Conservation (phyloP, 2,329 filamentous ascomycete genomes). For the Penicillium corylophilum region DNA sequence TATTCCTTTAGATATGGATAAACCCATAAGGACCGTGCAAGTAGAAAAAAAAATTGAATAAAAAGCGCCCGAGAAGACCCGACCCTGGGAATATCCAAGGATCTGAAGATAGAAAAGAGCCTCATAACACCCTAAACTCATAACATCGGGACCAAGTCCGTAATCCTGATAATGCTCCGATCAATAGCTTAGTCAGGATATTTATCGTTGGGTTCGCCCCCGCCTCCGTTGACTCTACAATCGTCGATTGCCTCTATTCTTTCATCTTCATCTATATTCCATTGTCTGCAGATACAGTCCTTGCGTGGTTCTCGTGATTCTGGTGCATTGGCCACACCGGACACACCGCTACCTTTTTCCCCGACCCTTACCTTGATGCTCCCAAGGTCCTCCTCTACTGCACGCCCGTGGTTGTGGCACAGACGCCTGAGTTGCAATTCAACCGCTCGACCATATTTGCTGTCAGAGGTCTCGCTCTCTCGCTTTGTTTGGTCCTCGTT, state of each 20-base stretch:
- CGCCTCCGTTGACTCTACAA: constrained; percentile 16
- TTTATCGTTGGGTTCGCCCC: neutral
- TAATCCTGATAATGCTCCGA: neutral
- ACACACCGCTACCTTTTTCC: constrained; percentile 10
- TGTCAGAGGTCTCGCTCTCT: constrained; percentile 8
- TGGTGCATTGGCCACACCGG: constrained; percentile 10
- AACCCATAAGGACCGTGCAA: too few species aligned
- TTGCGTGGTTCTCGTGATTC: neutral
- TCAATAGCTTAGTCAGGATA: neutral
- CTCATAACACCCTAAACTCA: too few species aligned
- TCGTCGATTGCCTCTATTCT: constrained; percentile 2
- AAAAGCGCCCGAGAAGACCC: too few species aligned
- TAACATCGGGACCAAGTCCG: too few species aligned
- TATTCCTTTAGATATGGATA: too few species aligned
- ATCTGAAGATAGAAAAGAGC: neutral
- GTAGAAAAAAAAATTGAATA: too few species aligned
- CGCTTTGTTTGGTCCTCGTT: constrained; percentile 4
- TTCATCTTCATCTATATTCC: constrained; percentile 4
- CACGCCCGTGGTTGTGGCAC: constrained; percentile 25
- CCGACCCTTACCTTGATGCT: constrained; percentile 29
- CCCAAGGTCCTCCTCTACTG: constrained; percentile 39
- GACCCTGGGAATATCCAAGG: too few species aligned
- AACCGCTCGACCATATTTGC: constrained; percentile 14
- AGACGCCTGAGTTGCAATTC: constrained; percentile 22
- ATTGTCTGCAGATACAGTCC: neutral